Base-by-base conservation (phyloP, 2,329 filamentous ascomycete species). In the Alternaria brassicae region DNA sequence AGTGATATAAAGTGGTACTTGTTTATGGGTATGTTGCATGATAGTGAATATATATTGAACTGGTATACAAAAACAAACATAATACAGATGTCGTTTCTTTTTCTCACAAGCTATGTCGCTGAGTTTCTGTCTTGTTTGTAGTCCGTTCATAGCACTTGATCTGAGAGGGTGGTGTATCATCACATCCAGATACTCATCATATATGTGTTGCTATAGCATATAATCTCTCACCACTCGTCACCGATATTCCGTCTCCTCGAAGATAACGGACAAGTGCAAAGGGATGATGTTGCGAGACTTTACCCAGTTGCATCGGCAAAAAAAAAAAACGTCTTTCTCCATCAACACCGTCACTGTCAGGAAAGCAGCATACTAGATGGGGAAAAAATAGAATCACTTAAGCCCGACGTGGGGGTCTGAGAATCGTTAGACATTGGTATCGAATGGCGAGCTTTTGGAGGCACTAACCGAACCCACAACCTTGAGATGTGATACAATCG, bases 401-500 rank as follows among this genome's bases (percentile, higher is more conserved):
- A 58, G 53, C 58, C 58, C 58, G 58, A 60, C 53, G 58, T 57
- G 58, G 57, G 57, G 58, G 48, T 58, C 32, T 34, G n/a, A n/a
- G 15, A 15, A 34, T 15, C 4, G 32, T 34, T 34, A 34, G 32
- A 15, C 6, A 15, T 5, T 6, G 32, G 15, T 30, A 34, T 34
- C 32, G 32, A 34, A 34, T 8, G 13, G 32, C 3, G 28, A 8
- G 2, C 4, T 30, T 30, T 7, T n/a, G 2, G 32, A 34, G 13
- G 32, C 6, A 34, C 32, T 34, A 34, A 34, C 32, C 56, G 58
- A 62, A 62, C 60, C 57, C 60, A 57, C 60, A 62, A 60, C 60
- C 60, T 62, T 62, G 57, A 62, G 60, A 62, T 62, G 47, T 52
- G 30, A 56, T 53, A 39, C 41, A 53, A 58, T 53, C 55, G 55